Percentiles rank a stretch among this genome's conserved stretches.
phyloP scores from a whole-genome alignment of 805 yeast genomes.

The Kuraishia piskuri region DNA sequence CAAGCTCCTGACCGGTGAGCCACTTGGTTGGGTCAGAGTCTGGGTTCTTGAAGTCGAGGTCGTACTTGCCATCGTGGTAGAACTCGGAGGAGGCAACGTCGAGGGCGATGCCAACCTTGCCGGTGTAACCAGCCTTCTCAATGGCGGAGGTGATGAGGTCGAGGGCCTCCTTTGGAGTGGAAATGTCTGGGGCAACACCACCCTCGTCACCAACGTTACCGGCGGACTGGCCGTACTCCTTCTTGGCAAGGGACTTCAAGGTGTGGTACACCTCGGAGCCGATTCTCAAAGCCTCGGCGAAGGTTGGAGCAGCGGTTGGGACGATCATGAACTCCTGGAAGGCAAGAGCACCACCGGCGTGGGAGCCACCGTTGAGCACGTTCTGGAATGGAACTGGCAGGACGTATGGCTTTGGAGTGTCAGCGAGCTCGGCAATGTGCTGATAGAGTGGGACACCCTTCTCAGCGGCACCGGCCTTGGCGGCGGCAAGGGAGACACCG shows the following conservation, averaged over 20 bases:
- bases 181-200: slow-evolving; percentile 99
- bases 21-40: slow-evolving; percentile 83
- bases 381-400: slow-evolving; percentile 99
- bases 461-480: slow-evolving; percentile 98
- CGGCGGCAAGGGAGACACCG: slow-evolving; percentile 96
- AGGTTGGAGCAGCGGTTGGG: slow-evolving; percentile 83
- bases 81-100: slow-evolving; percentile 98
- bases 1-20: slow-evolving; percentile 84
- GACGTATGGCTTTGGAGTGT: slow-evolving; percentile 75
- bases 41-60: slow-evolving; percentile 97
- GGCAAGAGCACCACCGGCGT: slow-evolving; percentile 99
- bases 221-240: slow-evolving; percentile 95
- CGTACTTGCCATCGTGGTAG: slow-evolving; percentile 95
- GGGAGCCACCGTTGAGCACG: slow-evolving; percentile 99
- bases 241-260: slow-evolving; percentile 87
- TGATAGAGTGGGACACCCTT: slow-evolving; percentile 88
- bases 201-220: slow-evolving; percentile 99
- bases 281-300: slow-evolving; percentile 93
- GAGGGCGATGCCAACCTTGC: slow-evolving; percentile 84
- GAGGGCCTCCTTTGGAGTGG: slow-evolving; percentile 93
- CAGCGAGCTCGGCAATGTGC: slow-evolving; percentile 79
- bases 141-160: slow-evolving; percentile 90
- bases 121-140: slow-evolving; percentile 91
- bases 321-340: slow-evolving; percentile 99
- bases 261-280: slow-evolving; percentile 98